Evolutionary conservation across 2,329 filamentous ascomycete genomes (phyloP).

Genomic region (Ceratocystiopsis sp.): DNA sequence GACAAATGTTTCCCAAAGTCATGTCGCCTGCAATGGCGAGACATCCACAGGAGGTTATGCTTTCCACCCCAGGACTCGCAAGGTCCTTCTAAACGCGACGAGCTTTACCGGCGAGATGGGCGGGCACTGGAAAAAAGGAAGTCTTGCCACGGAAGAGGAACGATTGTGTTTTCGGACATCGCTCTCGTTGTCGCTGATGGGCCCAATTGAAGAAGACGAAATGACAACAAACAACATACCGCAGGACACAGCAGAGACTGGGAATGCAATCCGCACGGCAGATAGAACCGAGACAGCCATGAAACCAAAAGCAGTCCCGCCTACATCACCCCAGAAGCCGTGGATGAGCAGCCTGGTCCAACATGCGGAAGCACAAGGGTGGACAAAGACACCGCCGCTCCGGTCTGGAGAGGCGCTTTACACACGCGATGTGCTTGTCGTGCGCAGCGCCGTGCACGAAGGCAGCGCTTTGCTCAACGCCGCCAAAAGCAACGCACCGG

Average conservation of each 20-base stretch:
- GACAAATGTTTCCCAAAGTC: too few species aligned
- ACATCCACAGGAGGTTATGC: too few species aligned
- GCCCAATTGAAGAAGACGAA: slow-evolving; percentile 2
- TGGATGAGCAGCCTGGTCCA: too few species aligned
- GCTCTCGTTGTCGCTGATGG: slow-evolving; percentile 27
- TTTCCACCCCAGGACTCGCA: background rate
- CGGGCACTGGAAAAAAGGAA: slow-evolving; percentile 46
- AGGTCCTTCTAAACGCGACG: slow-evolving; percentile 37
- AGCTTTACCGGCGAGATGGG: slow-evolving; percentile 22
- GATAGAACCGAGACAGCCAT: too few species aligned
- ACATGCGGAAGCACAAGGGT: too few species aligned
- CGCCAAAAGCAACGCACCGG: background rate
- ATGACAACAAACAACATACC: background rate
- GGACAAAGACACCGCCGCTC: background rate
- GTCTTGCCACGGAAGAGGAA: slow-evolving; percentile 48
- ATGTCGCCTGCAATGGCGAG: too few species aligned
- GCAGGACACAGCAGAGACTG: too few species aligned
- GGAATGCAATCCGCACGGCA: too few species aligned
- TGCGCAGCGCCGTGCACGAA: slow-evolving; percentile 10
- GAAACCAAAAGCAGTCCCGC: too few species aligned
- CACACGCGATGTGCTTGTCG: slow-evolving; percentile 16
- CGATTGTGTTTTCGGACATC: slow-evolving; percentile 47
- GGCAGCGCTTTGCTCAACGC: slow-evolving; percentile 9
- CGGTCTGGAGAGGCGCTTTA: slow-evolving; percentile 12
- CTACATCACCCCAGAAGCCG: too few species aligned